A percentile compares a stretch with the other conserved stretches of the same genome.
Evolutionary conservation across 2,329 filamentous ascomycete genomes (phyloP).

Genomic region (Diaporthe aspalathi): DNA sequence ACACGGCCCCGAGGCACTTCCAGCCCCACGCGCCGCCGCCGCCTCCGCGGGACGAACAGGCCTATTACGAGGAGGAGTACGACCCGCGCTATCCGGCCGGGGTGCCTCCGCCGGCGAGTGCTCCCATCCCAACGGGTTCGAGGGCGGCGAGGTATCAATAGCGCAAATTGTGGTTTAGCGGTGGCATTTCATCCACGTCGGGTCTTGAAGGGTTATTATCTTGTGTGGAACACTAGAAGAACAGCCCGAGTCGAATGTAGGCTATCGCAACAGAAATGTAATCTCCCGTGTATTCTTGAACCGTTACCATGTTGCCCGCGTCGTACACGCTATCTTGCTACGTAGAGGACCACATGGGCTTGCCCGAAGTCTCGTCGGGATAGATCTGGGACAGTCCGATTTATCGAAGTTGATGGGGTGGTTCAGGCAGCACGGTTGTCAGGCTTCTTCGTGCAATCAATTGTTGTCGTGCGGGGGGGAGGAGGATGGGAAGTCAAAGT

Average conservation of each 20-base stretch:
- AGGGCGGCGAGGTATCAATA: conserved; percentile 34
- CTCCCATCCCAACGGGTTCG: conserved; percentile 15
- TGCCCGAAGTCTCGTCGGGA: too few relatives aligned
- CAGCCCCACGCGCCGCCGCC: conserved; percentile 33
- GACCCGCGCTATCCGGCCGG: conserved; percentile 55
- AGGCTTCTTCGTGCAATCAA: too few relatives aligned
- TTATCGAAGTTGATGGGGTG: too few relatives aligned
- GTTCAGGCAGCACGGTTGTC: too few relatives aligned
- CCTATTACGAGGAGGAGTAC: conserved; percentile 55
- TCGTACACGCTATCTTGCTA: too few relatives aligned
- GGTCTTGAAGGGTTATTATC: too few relatives aligned
- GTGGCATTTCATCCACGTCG: not conserved
- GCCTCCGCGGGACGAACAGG: conserved; percentile 16
- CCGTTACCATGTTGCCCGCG: not conserved
- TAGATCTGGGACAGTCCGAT: too few relatives aligned
- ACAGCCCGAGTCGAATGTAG: not conserved
- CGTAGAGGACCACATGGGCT: not conserved
- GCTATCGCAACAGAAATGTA: not conserved
- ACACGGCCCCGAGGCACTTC: conserved; percentile 30
- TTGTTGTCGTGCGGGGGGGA: too few relatives aligned
- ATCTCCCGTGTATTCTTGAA: not conserved
- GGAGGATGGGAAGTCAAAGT: not conserved
- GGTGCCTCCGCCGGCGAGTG: conserved; percentile 43
- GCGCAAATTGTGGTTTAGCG: not conserved
- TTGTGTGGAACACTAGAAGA: not conserved